Base-by-base conservation (phyloP, 768 basidiomycete genomes). In the Boletus tylopilopsis region DNA sequence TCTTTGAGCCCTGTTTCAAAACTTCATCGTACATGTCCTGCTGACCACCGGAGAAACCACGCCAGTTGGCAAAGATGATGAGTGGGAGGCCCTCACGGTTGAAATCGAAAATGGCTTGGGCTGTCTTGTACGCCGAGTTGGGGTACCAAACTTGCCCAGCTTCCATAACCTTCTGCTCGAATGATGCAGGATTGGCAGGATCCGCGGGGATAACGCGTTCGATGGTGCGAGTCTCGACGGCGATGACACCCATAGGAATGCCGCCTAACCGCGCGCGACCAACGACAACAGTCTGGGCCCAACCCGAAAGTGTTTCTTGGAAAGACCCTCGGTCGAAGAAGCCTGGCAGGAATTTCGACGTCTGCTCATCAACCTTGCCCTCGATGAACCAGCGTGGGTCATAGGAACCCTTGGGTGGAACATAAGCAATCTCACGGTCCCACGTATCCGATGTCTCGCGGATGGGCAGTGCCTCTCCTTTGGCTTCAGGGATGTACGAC, bases 71-170 rank as follows among this genome's bases (percentile, higher is more conserved):
- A 64, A 99, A 97, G 69, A 99, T 94, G 68, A 98, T 94, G 51
- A 99, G 77, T 5, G 96, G 96, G 13, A 99, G 76, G 21, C 90
- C 92, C 71, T 99, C 96, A 36, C 96, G 87, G 72, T 95, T 89
- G 76, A 98, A 91, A 73, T 99, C 96, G 70, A 94, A 94, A 75
- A 98, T 98, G 15, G 96, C 95, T 63, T 98, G 96, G 8, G 94
- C 96, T 8, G 96, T 99, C 79, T 99, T 99, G 77, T 96, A 94
- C 6, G 96, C 94, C 6, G 93, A 95, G 71, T 99, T 98, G 30
- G 96, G 96, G 68, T 97, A 98, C 96, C 96, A 99, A 22, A 98
- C 96, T 70, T 95, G 93, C 58, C 96, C 96, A n/a, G 96, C 96
- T 67, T 98, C 94, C 87, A 98, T 95, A 69, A 98, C 93, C 59